Conservation (phyloP, 2,329 filamentous ascomycete species). For the Nemania abortiva region DNA sequence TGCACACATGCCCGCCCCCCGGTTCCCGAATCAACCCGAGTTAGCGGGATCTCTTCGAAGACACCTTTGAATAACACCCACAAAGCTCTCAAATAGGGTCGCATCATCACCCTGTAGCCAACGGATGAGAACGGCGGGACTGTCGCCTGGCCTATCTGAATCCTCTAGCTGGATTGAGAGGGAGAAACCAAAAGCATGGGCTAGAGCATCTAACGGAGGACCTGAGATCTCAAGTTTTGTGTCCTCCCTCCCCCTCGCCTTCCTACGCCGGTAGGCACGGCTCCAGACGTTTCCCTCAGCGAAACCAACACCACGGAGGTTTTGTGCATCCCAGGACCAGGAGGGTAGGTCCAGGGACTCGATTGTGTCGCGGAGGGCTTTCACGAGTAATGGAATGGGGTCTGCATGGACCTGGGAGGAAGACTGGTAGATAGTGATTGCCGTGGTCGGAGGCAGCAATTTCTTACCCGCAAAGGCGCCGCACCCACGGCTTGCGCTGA, state of each 20-base stretch:
- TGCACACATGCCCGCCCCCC: neutral
- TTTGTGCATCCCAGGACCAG: constrained; percentile 72
- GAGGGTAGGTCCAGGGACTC: constrained; percentile 66
- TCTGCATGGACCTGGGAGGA: constrained; percentile 46
- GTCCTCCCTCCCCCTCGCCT: constrained; percentile 51
- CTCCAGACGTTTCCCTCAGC: constrained; percentile 82
- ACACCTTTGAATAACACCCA: constrained; percentile 67
- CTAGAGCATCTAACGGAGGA: constrained; percentile 46
- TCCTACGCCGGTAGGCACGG: constrained; percentile 75
- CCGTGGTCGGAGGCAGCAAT: constrained; percentile 59
- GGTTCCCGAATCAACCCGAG: neutral
- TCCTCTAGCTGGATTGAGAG: constrained; percentile 60
- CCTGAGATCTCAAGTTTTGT: constrained; percentile 34
- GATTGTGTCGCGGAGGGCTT: constrained; percentile 59
- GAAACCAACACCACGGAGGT: constrained; percentile 70
- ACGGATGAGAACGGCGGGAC: constrained; percentile 66
- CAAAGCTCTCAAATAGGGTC: constrained; percentile 87
- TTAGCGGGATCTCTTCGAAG: constrained; percentile 21
- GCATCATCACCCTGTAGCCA: constrained; percentile 83
- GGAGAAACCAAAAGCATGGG: constrained; percentile 68
- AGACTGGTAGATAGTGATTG: constrained; percentile 55
- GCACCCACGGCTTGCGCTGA: constrained; percentile 58
- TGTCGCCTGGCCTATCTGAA: constrained; percentile 48
- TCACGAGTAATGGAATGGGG: constrained; percentile 45
- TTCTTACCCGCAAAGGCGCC: constrained; percentile 56